Conservation (phyloP, 768 basidiomycete species). For the Lyophyllum atratum region DNA sequence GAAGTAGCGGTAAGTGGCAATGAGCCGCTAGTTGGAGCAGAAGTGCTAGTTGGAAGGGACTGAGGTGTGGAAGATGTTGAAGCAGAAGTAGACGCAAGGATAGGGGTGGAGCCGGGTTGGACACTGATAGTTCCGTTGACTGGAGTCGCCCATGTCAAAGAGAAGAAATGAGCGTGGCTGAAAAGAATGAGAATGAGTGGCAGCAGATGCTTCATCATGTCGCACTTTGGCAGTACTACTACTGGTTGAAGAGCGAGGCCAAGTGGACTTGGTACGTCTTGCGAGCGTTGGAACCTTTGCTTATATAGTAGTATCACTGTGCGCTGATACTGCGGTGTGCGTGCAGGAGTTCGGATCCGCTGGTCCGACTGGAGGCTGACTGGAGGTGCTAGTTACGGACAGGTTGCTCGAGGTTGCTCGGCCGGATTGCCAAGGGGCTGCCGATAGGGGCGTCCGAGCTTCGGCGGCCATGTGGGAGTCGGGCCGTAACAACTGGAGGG, state of each 20-base stretch:
- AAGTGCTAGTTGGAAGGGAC: not conserved
- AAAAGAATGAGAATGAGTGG: not conserved
- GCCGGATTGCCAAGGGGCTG: not conserved
- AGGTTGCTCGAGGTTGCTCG: not conserved
- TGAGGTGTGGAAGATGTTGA: not conserved
- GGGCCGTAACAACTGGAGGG: too few relatives aligned
- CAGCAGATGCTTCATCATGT: not conserved
- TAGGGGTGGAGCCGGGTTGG: not conserved
- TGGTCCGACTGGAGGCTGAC: not conserved
- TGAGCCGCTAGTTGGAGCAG: conserved; percentile 3
- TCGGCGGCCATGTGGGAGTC: too few relatives aligned
- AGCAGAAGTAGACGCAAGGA: not conserved
- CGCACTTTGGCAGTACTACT: not conserved
- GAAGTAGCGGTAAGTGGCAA: not conserved
- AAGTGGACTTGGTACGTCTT: not conserved
- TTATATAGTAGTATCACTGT: not conserved
- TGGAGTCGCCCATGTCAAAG: not conserved
- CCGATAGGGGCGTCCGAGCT: not conserved
- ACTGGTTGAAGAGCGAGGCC: not conserved
- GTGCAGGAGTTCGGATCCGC: not conserved
- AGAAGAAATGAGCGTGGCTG: not conserved
- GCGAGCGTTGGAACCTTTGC: not conserved
- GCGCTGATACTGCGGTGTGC: not conserved
- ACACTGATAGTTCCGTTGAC: not conserved
- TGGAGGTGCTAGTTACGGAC: not conserved